A percentile compares a stretch with the other conserved stretches of the same genome.
phyloP scores from a whole-genome alignment of 169 alveolate species.

The Eimeria necatrix region DNA sequence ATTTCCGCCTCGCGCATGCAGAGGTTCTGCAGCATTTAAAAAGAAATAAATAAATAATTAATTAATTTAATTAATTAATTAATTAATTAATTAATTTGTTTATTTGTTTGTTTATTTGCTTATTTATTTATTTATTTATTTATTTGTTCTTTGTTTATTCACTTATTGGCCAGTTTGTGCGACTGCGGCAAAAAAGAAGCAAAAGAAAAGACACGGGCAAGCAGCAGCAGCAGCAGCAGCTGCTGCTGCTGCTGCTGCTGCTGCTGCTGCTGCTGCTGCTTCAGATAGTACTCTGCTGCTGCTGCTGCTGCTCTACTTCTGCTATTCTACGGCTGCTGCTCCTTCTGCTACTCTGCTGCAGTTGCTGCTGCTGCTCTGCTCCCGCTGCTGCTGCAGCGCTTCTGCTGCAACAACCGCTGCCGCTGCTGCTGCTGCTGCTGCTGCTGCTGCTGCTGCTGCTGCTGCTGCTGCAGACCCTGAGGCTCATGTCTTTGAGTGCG shows the following conservation, averaged over 20 bases:
- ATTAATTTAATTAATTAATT: no score
- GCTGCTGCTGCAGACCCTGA: background rate
- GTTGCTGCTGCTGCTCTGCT: background rate
- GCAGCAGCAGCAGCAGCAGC: background rate
- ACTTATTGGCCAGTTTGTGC: no score
- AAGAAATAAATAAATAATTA: no score
- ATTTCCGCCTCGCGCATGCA: conserved; percentile 53
- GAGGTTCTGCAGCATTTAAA: conserved; percentile 39
- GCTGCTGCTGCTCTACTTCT: background rate
- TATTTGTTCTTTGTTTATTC: no score
- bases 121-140: no score
- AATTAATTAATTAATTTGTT: no score
- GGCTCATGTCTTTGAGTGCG: conserved; percentile 26
- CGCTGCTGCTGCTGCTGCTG: background rate
- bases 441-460: no score
- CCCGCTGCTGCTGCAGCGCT: background rate
- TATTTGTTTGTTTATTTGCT: no score
- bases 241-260: no score
- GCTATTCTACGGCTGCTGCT: background rate
- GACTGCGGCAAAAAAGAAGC: background rate
- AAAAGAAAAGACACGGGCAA: background rate
- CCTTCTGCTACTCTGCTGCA: background rate
- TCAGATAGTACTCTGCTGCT: no score
- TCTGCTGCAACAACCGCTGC: background rate
- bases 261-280: no score